A percentile compares a stretch with the other conserved stretches of the same genome.
These are phyloP conservation scores for Silene noctiflora DNA, from an alignment of 179 eudicot genomes.

Conservation along the genomic window DNA sequence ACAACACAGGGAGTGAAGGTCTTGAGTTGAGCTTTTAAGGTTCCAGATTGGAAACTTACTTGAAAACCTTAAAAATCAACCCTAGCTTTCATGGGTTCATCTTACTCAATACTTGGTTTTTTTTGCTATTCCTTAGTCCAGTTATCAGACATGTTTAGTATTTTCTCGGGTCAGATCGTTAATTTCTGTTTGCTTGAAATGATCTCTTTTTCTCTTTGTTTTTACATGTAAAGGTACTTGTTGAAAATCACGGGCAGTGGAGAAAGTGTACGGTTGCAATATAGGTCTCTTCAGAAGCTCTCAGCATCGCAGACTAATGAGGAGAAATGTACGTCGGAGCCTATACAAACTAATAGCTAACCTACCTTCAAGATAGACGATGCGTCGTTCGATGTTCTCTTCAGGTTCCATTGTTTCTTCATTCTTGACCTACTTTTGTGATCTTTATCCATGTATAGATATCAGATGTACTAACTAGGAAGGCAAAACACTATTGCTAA, in stretches of 20 bases:
- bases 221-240: background rate
- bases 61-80: no score
- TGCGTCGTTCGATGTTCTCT: background rate
- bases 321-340: conserved; percentile 39
- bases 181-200: no score
- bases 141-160: no score
- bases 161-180: no score
- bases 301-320: conserved; percentile 34
- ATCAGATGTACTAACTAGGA: background rate
- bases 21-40: no score
- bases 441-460: conserved; percentile 4
- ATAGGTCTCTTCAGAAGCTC: conserved; percentile 64
- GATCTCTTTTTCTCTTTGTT: background rate
- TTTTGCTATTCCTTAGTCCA: no score
- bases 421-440: background rate
- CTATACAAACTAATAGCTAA: conserved; percentile 41
- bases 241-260: background rate
- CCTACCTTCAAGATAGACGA: conserved; percentile 5
- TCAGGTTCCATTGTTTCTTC: background rate
- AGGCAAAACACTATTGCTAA: background rate
- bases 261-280: conserved; percentile 72
- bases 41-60: no score
- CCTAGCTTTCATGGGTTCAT: no score
- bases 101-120: no score
- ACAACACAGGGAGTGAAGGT: no score